phyloP scores from a whole-genome alignment of 331 rosid genomes.

The Telfairia occidentalis region DNA sequence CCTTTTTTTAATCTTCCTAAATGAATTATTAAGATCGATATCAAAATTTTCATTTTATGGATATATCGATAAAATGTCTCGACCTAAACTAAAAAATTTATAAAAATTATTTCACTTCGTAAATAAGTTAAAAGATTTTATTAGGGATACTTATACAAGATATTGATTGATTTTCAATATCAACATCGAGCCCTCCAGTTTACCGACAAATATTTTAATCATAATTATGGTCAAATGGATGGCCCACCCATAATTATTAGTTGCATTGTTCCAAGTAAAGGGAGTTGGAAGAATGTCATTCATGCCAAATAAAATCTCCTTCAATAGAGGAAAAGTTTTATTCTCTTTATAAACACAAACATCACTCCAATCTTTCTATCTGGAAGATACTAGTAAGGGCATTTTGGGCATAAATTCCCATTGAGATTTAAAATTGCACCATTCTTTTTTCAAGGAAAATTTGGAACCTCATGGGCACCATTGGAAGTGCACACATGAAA shows the following conservation, averaged over 20 bases:
- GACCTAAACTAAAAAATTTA: no score
- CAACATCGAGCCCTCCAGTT: no score
- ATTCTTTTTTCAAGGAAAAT: neutral
- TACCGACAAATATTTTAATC: no score
- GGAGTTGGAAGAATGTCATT: neutral
- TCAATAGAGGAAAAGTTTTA: neutral
- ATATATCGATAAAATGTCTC: no score
- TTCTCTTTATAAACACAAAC: neutral
- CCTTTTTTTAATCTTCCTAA: neutral
- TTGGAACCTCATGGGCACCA: neutral
- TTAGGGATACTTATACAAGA: no score
- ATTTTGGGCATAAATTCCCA: neutral
- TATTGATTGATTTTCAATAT: no score
- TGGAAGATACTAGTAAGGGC: neutral
- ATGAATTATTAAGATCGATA: no score
- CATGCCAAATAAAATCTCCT: neutral
- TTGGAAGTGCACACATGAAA: neutral
- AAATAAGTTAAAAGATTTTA: no score
- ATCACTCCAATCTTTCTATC: neutral
- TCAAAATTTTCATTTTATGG: no score
- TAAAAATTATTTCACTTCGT: no score
- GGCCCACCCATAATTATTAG: no score
- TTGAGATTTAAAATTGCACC: neutral
- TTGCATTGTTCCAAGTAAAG: neutral
- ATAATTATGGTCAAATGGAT: no score